Conservation (phyloP, 2,329 filamentous ascomycete species). For the Aspergillus proliferans region DNA sequence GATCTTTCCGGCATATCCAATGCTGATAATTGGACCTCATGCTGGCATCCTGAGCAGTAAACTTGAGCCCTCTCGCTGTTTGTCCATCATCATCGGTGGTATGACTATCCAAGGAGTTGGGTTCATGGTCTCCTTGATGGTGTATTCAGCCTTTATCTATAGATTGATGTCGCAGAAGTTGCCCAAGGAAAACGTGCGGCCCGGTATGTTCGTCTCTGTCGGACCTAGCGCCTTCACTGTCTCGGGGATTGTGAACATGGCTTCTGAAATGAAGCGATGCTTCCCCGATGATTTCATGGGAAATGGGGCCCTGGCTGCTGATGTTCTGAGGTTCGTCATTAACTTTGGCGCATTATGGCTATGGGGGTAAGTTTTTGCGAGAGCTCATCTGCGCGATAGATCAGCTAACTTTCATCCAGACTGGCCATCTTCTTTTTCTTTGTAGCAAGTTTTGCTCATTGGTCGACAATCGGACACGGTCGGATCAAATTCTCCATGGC, state of each 20-base stretch:
- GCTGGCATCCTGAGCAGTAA: conserved; percentile 54
- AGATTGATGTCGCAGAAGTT: conserved; percentile 84
- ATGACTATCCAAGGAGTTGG: conserved; percentile 59
- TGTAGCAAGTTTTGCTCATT: conserved; percentile 69
- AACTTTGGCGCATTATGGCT: conserved; percentile 70
- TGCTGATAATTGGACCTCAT: conserved; percentile 70
- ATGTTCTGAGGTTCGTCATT: conserved; percentile 49
- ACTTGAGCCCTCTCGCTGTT: conserved; percentile 37
- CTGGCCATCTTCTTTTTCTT: conserved; percentile 81
- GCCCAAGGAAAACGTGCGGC: conserved; percentile 66
- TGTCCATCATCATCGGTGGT: conserved; percentile 55
- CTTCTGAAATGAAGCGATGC: conserved; percentile 42
- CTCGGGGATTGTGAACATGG: conserved; percentile 55
- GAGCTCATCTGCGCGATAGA: too few relatives aligned
- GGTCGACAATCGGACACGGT: conserved; percentile 56
- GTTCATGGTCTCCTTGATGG: conserved; percentile 65
- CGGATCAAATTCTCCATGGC: conserved; percentile 74
- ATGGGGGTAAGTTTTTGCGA: conserved; percentile 52
- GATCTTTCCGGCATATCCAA: conserved; percentile 80
- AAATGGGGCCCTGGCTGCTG: conserved; percentile 48
- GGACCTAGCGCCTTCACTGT: conserved; percentile 68
- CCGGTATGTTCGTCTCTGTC: conserved; percentile 80
- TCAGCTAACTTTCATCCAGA: conserved; percentile 25
- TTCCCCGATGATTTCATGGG: conserved; percentile 53
- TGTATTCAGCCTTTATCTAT: conserved; percentile 78